A percentile compares a stretch with the other conserved stretches of the same genome.
These are phyloP conservation scores for Sinapis alba DNA, from an alignment of 441 rosid species.

Conservation along the genomic window DNA sequence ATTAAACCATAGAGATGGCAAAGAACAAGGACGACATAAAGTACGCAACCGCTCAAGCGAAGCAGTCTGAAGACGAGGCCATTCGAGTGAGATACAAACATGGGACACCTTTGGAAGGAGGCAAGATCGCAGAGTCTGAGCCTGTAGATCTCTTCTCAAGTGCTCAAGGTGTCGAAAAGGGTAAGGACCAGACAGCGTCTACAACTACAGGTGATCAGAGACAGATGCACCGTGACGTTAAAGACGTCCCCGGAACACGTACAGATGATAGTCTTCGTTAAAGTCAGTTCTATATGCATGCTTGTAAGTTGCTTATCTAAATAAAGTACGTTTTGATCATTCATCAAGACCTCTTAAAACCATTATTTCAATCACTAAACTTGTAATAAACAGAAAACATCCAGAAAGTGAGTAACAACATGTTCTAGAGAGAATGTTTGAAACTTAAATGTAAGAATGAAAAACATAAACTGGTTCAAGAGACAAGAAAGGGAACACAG, in stretches of 20 bases:
- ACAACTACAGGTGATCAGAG: background rate
- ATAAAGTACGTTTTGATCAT: slow-evolving; percentile 1
- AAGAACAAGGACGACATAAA: slow-evolving; percentile 50
- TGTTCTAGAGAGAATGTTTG: slow-evolving; percentile 12
- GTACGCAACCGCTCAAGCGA: slow-evolving; percentile 53
- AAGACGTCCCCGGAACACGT: background rate
- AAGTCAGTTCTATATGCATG: background rate
- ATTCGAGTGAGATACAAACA: slow-evolving; percentile 51
- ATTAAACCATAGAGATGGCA: slow-evolving; percentile 43
- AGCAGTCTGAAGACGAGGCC: slow-evolving; percentile 51
- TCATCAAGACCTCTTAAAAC: background rate
- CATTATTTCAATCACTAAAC: background rate
- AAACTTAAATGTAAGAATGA: background rate
- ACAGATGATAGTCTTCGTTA: slow-evolving; percentile 14
- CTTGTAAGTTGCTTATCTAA: background rate
- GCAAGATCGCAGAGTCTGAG: slow-evolving; percentile 59
- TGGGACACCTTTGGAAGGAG: slow-evolving; percentile 60
- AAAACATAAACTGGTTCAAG: slow-evolving; percentile 4
- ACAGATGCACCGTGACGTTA: slow-evolving; percentile 6
- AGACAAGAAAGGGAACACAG: slow-evolving; percentile 7
- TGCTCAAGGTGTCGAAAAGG: slow-evolving; percentile 39
- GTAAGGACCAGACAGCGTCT: background rate
- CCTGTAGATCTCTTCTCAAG: slow-evolving; percentile 50
- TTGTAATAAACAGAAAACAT: background rate
- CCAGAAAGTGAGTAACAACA: slow-evolving; percentile 14